These are phyloP conservation scores for Coemansia sp. DNA, from an alignment of 192 early-diverging fungal genomes.

Conservation along the genomic window DNA sequence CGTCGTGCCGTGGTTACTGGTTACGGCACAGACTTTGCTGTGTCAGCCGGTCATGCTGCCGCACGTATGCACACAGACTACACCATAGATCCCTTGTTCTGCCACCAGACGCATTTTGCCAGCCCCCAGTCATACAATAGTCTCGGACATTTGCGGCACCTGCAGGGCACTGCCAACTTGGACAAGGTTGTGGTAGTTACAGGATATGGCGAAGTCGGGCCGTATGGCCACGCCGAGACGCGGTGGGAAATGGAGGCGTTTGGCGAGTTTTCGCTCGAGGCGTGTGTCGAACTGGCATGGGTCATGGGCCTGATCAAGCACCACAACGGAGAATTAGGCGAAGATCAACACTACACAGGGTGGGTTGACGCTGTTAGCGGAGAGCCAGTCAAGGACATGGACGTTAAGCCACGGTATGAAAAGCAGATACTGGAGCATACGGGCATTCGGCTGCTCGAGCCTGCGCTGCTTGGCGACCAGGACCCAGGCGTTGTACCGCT, in stretches of 20 bases:
- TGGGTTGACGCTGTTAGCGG: constrained; percentile 84
- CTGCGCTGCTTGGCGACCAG: constrained; percentile 64
- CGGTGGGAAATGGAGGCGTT: constrained; percentile 97
- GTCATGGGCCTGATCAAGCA: constrained; percentile 91
- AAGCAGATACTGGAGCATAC: constrained; percentile 84
- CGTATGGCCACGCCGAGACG: constrained; percentile 86
- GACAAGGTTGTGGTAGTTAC: constrained; percentile 90
- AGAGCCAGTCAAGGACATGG: constrained; percentile 78
- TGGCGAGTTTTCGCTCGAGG: constrained; percentile 58
- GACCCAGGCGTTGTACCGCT: constrained; percentile 82
- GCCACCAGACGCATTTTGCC: constrained; percentile 84
- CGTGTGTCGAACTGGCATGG: constrained; percentile 96
- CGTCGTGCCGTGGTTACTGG: constrained; percentile 5
- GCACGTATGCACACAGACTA: constrained; percentile 19
- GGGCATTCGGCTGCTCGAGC: constrained; percentile 59
- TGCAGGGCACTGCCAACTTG: constrained; percentile 71
- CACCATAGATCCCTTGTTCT: constrained; percentile 66
- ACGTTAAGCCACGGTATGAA: constrained; percentile 92
- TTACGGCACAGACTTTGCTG: constrained; percentile 19
- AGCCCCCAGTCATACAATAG: constrained; percentile 59
- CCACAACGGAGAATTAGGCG: constrained; percentile 52
- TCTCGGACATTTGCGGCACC: constrained; percentile 59
- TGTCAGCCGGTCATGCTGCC: constrained; percentile 7
- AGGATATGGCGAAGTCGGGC: constrained; percentile 92
- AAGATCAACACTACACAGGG: constrained; percentile 46